Base-by-base conservation (phyloP, 257 asterid genomes). In the Penstemon eatonii region DNA sequence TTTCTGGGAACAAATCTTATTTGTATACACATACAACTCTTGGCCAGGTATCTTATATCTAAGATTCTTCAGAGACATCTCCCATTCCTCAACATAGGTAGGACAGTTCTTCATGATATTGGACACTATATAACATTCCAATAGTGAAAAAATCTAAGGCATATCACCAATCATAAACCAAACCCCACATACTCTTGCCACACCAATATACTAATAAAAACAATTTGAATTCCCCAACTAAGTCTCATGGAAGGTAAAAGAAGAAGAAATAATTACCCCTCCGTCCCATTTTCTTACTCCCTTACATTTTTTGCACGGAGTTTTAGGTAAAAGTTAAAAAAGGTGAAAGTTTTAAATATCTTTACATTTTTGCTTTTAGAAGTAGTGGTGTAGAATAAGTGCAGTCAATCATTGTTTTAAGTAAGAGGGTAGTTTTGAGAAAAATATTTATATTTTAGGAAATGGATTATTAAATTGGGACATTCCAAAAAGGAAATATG, bases 171-270 rank as follows among this genome's bases (percentile, higher is more conserved):
- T 15, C 45, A 7, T 3, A n/a, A 46, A 8, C 53, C 44, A 41
- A 53, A 36, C 33, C 44, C 33, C 5, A 11, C 49, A 56, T 19
- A 47, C 47, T 51, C 46, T 5, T 46, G 49, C 52, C 53, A 41
- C 56, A 53, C 49, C 66, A 74, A 39, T 15, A 47, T 56, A 56
- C 39, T 9, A 7, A 56, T 52, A 13, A 43, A 55, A 37, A 7
- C 8, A 40, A 43, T 41, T 25, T 61, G 55, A 59, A 38, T 45
- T 11, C 33, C 33, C 7, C 60, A 38, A 42, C 19, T 60, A 50
- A 19, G 38, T 39, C 44, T 13, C 36, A 71, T 33, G 12, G 4
- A 62, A 69, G 67, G 67, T 15, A 50, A 47, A n/a, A 8, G 46
- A 38, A 58, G 13, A 8, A 40, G 61, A 40, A 8, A 15, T 41